A percentile compares a stretch with the other conserved stretches of the same genome.
Conservation (phyloP, 139 green algal genomes). For the Asterochloris erici region DNA sequence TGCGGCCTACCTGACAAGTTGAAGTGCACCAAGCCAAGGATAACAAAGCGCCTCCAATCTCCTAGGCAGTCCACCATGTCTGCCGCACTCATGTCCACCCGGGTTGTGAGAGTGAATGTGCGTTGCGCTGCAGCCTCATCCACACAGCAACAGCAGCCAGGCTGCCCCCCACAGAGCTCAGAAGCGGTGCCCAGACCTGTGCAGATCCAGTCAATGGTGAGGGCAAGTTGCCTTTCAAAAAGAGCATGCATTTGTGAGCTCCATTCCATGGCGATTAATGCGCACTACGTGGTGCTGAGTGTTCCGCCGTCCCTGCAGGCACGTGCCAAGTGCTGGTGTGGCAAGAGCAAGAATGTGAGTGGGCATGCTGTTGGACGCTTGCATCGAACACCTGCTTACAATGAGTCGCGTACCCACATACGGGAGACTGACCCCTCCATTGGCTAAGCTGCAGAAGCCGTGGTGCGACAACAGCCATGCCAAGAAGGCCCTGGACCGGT, state of each 20-base stretch:
- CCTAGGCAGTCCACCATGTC: too few relatives aligned
- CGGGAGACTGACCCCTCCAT: not conserved
- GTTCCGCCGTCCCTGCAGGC: not conserved
- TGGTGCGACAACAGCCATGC: constrained; percentile 9
- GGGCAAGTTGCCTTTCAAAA: not conserved
- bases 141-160: too few relatives aligned
- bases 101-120: too few relatives aligned
- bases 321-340: constrained; percentile 15
- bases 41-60: too few relatives aligned
- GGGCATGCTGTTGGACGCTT: not conserved
- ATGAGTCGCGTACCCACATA: too few relatives aligned
- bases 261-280: not conserved
- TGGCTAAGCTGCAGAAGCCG: constrained; percentile 6
- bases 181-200: not conserved
- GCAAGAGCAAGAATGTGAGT: not conserved
- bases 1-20: too few relatives aligned
- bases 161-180: not conserved
- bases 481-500: constrained; percentile 1
- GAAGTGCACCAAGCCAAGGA: too few relatives aligned
- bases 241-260: not conserved
- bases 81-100: too few relatives aligned
- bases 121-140: too few relatives aligned
- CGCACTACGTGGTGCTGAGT: not conserved
- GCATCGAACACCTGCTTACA: not conserved
- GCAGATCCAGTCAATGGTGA: not conserved